Percentiles rank a stretch among this genome's conserved stretches.
Evolutionary conservation across 768 basidiomycete genomes (phyloP).

Genomic region (Lentinula lateritia): DNA sequence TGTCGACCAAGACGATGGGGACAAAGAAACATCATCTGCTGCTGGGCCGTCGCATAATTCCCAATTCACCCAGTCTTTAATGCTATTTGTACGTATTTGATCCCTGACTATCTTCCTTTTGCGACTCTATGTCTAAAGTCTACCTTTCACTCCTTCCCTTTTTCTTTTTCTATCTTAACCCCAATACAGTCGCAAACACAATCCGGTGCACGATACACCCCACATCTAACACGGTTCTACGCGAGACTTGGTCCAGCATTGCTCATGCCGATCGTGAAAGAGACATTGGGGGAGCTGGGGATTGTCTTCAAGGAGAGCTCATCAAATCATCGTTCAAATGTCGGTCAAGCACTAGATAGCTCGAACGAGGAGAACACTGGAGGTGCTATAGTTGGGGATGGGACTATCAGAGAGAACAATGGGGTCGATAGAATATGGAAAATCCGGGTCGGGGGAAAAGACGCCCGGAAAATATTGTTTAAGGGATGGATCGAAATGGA

Average conservation of each 20-base stretch:
- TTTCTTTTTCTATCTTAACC: neutral
- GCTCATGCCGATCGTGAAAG: slow-evolving; percentile 49
- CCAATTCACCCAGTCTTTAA: slow-evolving; percentile 75
- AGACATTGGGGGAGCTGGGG: slow-evolving; percentile 40
- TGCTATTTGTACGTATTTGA: slow-evolving; percentile 67
- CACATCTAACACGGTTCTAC: slow-evolving; percentile 81
- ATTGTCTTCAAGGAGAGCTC: slow-evolving; percentile 46
- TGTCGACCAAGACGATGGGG: slow-evolving; percentile 37
- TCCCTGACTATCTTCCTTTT: neutral
- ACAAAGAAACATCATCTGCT: slow-evolving; percentile 54
- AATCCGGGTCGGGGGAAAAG: slow-evolving; percentile 64
- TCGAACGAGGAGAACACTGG: no score
- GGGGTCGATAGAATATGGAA: slow-evolving; percentile 9
- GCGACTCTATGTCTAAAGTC: no score
- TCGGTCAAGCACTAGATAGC: no score
- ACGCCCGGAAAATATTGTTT: slow-evolving; percentile 55
- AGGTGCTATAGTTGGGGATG: no score
- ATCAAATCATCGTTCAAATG: slow-evolving; percentile 5
- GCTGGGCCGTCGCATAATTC: slow-evolving; percentile 32
- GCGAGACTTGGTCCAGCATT: slow-evolving; percentile 47
- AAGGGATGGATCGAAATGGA: slow-evolving; percentile 78
- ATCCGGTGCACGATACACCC: slow-evolving; percentile 63
- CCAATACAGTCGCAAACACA: slow-evolving; percentile 72
- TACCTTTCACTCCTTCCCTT: neutral
- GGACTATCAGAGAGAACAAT: neutral